phyloP scores from a whole-genome alignment of 139 green algal species.

The Raphidocelis subcapitata region DNA sequence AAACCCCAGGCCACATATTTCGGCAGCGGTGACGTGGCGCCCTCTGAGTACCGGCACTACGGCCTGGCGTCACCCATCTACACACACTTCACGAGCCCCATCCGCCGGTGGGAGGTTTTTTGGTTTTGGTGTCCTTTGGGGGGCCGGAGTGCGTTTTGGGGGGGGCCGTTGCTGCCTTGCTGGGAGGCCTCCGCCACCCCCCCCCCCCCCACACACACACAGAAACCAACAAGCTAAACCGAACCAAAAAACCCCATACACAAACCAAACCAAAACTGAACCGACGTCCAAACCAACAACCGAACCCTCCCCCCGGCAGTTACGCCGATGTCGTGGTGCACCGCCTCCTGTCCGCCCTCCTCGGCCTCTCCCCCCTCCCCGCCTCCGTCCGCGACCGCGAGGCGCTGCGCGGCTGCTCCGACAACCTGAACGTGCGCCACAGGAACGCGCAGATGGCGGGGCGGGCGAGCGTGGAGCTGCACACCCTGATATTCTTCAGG shows the following conservation, averaged over 20 bases:
- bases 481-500: conserved; percentile 98
- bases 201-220: no score
- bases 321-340: conserved; percentile 96
- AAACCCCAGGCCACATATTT: conserved; percentile 84
- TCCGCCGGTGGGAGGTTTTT: conserved; percentile 59
- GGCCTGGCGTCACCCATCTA: conserved; percentile 90
- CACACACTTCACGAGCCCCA: conserved; percentile 98
- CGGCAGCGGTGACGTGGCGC: conserved; percentile 51
- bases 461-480: conserved; percentile 88
- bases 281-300: background rate
- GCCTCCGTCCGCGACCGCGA: conserved; percentile 61
- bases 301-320: conserved; percentile 42
- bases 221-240: background rate
- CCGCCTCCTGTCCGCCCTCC: conserved; percentile 77
- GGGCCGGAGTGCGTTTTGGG: background rate
- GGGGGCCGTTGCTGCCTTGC: no score
- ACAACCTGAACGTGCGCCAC: conserved; percentile 92
- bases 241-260: no score
- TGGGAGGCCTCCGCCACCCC: background rate
- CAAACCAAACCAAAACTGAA: background rate
- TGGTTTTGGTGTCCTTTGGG: background rate
- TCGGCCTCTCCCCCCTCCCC: conserved; percentile 75
- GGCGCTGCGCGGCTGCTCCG: conserved; percentile 53
- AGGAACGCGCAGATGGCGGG: conserved; percentile 93
- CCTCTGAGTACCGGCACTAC: conserved; percentile 86